Evolutionary conservation across 768 basidiomycete species (phyloP), one percentile per base, ranked within the genome.

Genomic region (Amanita rubescens): DNA sequence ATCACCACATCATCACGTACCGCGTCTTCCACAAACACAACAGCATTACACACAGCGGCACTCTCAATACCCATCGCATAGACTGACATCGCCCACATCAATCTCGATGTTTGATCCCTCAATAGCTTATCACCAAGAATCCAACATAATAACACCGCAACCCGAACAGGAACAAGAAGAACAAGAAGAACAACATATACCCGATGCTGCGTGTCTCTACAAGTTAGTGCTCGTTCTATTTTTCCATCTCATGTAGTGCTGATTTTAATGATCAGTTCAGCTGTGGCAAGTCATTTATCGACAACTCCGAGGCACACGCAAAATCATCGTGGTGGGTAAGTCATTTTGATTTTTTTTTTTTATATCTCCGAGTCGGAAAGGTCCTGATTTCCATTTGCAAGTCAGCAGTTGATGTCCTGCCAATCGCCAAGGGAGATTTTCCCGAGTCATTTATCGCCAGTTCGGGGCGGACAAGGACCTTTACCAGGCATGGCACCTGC

Each of bases 101-200:
- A 39, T 43, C 24, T 58, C 73, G 56, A 42, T 62, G 5, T 82
- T 80, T 56, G 66, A 79, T 62, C 75, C 75, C 32, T 71, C 70
- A n/a, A 57, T 74, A 47, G 78, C 81, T 17, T 80, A 81, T 60
- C 53, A 33, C 35, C 52, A 53, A 25, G 20, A 46, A 25, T 44
- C 51, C 19, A 45, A 34, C 8, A 24, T 32, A 25, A 25, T 22
- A 22, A 22, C 34, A 32, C 38, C 34, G 20, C 42, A 14, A 14
- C 30, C 41, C 33, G 19, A 10, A 12, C 32, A 30, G n/a, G 32
- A 35, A 34, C 27, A 53, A 20, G 44, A 46, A 19, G 33, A 45
- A n/a, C 37, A 54, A 47, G 33, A 45, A n/a, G 35, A 54, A 47
- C 33, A 38, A 6, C 24, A 35, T 32, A 38, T 24, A 52, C 63